A percentile compares a stretch with the other conserved stretches of the same genome.
Conservation (phyloP, 2,329 filamentous ascomycete genomes). For the Hypoxylon sp. region DNA sequence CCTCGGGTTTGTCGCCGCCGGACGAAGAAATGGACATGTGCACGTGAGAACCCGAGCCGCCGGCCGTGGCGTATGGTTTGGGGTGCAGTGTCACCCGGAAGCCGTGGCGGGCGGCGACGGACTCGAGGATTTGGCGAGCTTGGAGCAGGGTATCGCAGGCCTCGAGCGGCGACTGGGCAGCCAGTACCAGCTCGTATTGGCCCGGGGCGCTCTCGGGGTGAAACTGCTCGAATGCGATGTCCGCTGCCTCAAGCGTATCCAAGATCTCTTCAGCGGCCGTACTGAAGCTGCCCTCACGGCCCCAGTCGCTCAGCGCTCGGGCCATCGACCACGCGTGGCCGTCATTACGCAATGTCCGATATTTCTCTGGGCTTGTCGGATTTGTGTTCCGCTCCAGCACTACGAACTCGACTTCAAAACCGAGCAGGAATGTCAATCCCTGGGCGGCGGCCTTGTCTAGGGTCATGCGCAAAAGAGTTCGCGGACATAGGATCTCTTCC, state of each 20-base stretch:
- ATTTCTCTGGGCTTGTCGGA: slow-evolving; percentile 47
- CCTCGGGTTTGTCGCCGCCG: slow-evolving; percentile 54
- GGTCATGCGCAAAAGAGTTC: slow-evolving; percentile 69
- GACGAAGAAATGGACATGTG: slow-evolving; percentile 74
- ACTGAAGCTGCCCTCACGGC: slow-evolving; percentile 56
- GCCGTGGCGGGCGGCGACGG: slow-evolving; percentile 71
- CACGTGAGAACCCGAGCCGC: slow-evolving; percentile 76
- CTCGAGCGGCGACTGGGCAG: slow-evolving; percentile 70
- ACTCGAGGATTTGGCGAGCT: slow-evolving; percentile 75
- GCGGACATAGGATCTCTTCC: slow-evolving; percentile 70
- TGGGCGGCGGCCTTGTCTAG: slow-evolving; percentile 64
- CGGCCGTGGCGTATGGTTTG: slow-evolving; percentile 69
- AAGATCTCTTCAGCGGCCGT: slow-evolving; percentile 75
- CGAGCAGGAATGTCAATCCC: slow-evolving; percentile 72
- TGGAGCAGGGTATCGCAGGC: slow-evolving; percentile 80
- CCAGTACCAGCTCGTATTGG: slow-evolving; percentile 82
- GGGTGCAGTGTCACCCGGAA: slow-evolving; percentile 80
- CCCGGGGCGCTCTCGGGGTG: slow-evolving; percentile 80
- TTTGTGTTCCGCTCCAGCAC: slow-evolving; percentile 67
- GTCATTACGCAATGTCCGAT: slow-evolving; percentile 63
- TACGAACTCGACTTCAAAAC: slow-evolving; percentile 86
- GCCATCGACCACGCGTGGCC: slow-evolving; percentile 80
- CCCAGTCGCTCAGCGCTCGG: slow-evolving; percentile 70
- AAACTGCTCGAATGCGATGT: slow-evolving; percentile 77
- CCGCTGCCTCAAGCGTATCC: slow-evolving; percentile 68